Conservation (phyloP, 1,139 yeast genomes). For the Hyphopichia khmerensis region DNA sequence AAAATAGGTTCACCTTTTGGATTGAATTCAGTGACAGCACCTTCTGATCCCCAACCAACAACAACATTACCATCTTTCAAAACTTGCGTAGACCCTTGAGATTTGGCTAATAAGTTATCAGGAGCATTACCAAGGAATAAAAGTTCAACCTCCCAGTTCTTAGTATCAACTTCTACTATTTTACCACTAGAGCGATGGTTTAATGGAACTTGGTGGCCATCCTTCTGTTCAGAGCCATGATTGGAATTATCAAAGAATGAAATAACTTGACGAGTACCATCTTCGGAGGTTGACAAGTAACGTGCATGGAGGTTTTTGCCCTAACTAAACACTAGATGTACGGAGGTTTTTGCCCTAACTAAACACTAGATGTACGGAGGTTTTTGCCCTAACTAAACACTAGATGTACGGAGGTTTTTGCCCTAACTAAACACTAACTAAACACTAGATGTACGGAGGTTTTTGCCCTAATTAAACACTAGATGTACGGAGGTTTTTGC, state of each 20-base stretch:
- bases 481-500: too few species aligned
- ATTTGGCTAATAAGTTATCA: conserved; percentile 26
- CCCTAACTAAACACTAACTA: too few species aligned
- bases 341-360: too few species aligned
- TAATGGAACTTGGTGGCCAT: conserved; percentile 21
- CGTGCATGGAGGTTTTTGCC: conserved; percentile 31
- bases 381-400: too few species aligned
- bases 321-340: too few species aligned
- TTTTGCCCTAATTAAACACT: too few species aligned
- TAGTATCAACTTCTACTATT: conserved; percentile 30
- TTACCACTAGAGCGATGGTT: conserved; percentile 29
- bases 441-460: too few species aligned
- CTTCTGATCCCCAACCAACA: conserved; percentile 41
- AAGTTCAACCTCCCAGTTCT: conserved; percentile 24
- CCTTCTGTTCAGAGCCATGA: conserved; percentile 30
- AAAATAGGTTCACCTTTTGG: conserved; percentile 26
- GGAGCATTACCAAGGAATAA: conserved; percentile 25
- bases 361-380: too few species aligned
- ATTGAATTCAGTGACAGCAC: conserved; percentile 35
- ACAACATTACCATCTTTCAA: conserved; percentile 34
- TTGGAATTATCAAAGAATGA: conserved; percentile 39
- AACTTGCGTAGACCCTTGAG: conserved; percentile 39
- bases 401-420: too few species aligned
- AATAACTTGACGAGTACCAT: conserved; percentile 23
- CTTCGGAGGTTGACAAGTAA: conserved; percentile 19